Evolutionary conservation across 2,329 filamentous ascomycete genomes (phyloP), one percentile per base, ranked within the genome.

Genomic region (Stachybotrys echinatus): DNA sequence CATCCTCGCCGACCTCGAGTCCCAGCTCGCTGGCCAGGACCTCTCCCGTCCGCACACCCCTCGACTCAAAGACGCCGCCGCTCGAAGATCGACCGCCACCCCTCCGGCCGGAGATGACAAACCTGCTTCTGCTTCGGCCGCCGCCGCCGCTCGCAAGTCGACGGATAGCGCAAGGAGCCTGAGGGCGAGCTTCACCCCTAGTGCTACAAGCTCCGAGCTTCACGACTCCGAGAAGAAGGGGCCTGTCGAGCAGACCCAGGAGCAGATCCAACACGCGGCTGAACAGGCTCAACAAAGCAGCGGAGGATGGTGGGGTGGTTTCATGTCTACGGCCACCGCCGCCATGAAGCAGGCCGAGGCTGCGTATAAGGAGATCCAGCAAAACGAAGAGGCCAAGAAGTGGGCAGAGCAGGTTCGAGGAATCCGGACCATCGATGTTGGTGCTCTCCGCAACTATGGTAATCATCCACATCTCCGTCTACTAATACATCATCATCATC

Each of bases 321-420:
- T 96, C 48, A 80, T 94, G 61, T 89, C 88, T 40, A 92, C 89
- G 0, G 91, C 91, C 34, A 83, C 86, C 4, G 86, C 88, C n/a
- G 89, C 87, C 22, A 84, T 95, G 71, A 95, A 95, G 75, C 89
- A 92, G 67, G 92, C 94, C 44, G 92, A 96, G 70, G 89, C 87
- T 7, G 87, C 92, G 1, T 92, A 95, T 56, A 95, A 92, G 66
- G 90, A 97, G 68, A 92, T 99, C 45, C 89, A 96, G 67, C 87
- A 94, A 65, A 96, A 95, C 61, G 91, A 97, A 65, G 94, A 99
- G 68, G 94, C 92, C 47, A 92, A 92, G 74, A 88, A 89, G 67
- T 99, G 92, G 91, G 89, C 92, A 2, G 89, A 96, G 48, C 92
- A 97, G 66, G 88, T 97, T 49, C 86, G 86, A 63, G 92, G 91